Conservation (phyloP, 306 rosid genomes). For the Rosa rugosa region DNA sequence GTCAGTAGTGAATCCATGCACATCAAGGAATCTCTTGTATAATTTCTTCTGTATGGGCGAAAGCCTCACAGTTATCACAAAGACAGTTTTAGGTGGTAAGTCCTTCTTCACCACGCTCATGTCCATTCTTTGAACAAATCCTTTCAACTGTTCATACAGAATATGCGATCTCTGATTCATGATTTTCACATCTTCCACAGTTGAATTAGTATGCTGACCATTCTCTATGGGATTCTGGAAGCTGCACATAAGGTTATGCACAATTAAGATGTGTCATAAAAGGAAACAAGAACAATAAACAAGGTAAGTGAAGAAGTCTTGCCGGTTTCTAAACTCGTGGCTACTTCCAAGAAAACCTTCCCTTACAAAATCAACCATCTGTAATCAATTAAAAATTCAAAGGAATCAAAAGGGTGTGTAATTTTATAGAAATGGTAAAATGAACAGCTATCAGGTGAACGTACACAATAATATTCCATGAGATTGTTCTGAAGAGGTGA, state of each 20-base stretch:
- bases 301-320: slow-evolving; percentile 39
- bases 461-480: slow-evolving; percentile 98
- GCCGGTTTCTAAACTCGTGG: slow-evolving; percentile 98
- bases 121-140: slow-evolving; percentile 98
- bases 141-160: slow-evolving; percentile 84
- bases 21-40: slow-evolving; percentile 89
- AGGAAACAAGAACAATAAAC: neutral
- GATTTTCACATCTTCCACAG: slow-evolving; percentile 81
- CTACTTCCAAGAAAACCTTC: slow-evolving; percentile 99
- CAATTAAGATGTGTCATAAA: slow-evolving; percentile 18
- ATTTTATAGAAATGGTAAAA: neutral
- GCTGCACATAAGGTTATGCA: slow-evolving; percentile 48
- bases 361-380: slow-evolving; percentile 99
- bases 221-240: slow-evolving; percentile 97
- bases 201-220: slow-evolving; percentile 97
- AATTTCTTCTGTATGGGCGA: slow-evolving; percentile 86
- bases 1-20: slow-evolving; percentile 77
- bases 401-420: slow-evolving; percentile 10
- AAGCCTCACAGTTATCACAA: slow-evolving; percentile 90
- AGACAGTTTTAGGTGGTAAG: slow-evolving; percentile 96
- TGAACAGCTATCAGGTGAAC: slow-evolving; percentile 30
- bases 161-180: slow-evolving; percentile 99
- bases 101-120: slow-evolving; percentile 93
- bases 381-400: slow-evolving; percentile 32
- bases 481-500: slow-evolving; percentile 99